Percentiles rank a stretch among this genome's conserved stretches.
Conservation (phyloP, 2,329 filamentous ascomycete species). For the Tolypocladium nubicola region DNA sequence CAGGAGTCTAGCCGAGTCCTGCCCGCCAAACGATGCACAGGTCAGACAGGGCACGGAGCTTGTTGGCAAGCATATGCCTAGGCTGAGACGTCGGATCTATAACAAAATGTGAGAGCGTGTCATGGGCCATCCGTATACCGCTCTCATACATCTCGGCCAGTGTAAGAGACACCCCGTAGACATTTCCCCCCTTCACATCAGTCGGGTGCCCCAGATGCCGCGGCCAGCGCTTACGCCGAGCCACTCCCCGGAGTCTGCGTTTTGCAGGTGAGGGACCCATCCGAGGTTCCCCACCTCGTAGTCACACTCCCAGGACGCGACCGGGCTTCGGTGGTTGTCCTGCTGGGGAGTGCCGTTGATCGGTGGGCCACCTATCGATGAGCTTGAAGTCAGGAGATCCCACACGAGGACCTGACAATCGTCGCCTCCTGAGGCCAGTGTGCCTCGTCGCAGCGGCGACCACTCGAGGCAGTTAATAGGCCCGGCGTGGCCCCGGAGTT, state of each 20-base stretch:
- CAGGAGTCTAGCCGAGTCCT: background rate
- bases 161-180: background rate
- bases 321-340: conserved; percentile 55
- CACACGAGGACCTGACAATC: conserved; percentile 87
- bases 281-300: conserved; percentile 79
- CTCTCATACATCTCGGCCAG: background rate
- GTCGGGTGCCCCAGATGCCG: conserved; percentile 67
- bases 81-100: background rate
- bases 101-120: background rate
- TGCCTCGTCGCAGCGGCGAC: conserved; percentile 78
- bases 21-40: background rate
- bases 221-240: conserved; percentile 71
- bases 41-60: background rate
- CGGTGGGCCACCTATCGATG: conserved; percentile 28
- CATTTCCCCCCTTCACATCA: conserved; percentile 14
- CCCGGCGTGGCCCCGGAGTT: conserved; percentile 80
- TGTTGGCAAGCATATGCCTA: background rate
- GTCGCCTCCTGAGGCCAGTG: conserved; percentile 83
- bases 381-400: conserved; percentile 66
- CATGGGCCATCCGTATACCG: background rate
- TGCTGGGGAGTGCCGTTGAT: conserved; percentile 38
- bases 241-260: conserved; percentile 68
- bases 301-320: conserved; percentile 74
- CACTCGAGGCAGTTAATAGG: conserved; percentile 91
- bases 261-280: conserved; percentile 67